Conservation (phyloP, 768 basidiomycete genomes). For the Leccinum arenicola region DNA sequence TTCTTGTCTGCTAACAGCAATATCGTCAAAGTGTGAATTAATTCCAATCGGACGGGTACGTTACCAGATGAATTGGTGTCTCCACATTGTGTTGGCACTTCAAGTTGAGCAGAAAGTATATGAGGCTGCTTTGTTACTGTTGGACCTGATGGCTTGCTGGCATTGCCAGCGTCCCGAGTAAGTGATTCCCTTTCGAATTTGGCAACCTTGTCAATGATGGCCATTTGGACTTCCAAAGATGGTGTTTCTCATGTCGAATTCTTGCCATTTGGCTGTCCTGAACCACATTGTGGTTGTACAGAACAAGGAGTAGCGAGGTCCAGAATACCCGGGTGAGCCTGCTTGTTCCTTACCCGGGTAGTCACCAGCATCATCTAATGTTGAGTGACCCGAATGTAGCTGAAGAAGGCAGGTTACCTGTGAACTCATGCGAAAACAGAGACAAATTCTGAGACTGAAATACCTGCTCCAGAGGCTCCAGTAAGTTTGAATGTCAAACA, state of each 20-base stretch:
- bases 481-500: not conserved
- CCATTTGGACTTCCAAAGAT: not conserved
- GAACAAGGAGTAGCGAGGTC: not conserved
- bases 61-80: no score
- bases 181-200: not conserved
- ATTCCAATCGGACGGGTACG: no score
- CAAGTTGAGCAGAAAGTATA: no score
- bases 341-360: not conserved
- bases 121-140: not conserved
- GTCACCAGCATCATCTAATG: not conserved
- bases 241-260: not conserved
- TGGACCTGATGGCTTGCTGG: not conserved
- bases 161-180: not conserved
- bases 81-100: no score
- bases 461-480: no score
- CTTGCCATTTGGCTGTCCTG: not conserved
- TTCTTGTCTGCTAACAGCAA: no score
- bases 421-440: not conserved
- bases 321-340: not conserved
- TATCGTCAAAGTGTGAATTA: no score
- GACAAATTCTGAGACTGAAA: no score
- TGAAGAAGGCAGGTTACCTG: no score
- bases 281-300: not conserved
- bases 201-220: not conserved
- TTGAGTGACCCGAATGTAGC: no score